Percentiles rank a stretch among this genome's conserved stretches.
phyloP scores from a whole-genome alignment of 2,329 filamentous ascomycete genomes.

The Aureobasidium sp. region DNA sequence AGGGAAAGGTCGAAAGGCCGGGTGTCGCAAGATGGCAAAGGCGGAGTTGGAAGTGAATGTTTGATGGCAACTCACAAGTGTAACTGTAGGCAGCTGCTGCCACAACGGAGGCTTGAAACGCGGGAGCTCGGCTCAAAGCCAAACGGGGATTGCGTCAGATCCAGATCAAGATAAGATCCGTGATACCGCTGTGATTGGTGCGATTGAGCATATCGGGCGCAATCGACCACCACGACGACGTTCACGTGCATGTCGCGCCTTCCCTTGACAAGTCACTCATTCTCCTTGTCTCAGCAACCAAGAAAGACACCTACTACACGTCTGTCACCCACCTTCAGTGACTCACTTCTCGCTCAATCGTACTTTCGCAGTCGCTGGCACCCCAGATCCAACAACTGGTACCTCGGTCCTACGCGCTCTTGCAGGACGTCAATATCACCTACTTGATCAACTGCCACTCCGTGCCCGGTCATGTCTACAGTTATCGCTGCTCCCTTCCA shows the following conservation, averaged over 20 bases:
- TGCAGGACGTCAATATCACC: conserved; percentile 5
- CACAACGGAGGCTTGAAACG: not conserved
- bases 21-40: not conserved
- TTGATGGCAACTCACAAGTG: not conserved
- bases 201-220: conserved; percentile 8
- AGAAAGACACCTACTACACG: conserved; percentile 5
- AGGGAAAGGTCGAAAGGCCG: not conserved
- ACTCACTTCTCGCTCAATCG: not conserved
- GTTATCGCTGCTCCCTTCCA: conserved; percentile 20
- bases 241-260: conserved; percentile 3
- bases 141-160: not conserved
- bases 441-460: not conserved
- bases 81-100: conserved; percentile 7
- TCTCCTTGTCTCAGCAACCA: not conserved
- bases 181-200: not conserved
- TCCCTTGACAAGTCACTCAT: not conserved
- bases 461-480: conserved; percentile 19
- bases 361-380: not conserved
- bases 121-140: conserved; percentile 5
- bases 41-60: conserved; percentile 13
- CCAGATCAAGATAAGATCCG: conserved; percentile 9
- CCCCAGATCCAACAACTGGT: not conserved
- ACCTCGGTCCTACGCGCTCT: conserved; percentile 8
- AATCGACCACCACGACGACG: conserved; percentile 8
- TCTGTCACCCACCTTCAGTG: not conserved